These are phyloP conservation scores for Neotropicomus parvogracilis DNA, from an alignment of 1,284 basidiomycete genomes.

Conservation along the genomic window DNA sequence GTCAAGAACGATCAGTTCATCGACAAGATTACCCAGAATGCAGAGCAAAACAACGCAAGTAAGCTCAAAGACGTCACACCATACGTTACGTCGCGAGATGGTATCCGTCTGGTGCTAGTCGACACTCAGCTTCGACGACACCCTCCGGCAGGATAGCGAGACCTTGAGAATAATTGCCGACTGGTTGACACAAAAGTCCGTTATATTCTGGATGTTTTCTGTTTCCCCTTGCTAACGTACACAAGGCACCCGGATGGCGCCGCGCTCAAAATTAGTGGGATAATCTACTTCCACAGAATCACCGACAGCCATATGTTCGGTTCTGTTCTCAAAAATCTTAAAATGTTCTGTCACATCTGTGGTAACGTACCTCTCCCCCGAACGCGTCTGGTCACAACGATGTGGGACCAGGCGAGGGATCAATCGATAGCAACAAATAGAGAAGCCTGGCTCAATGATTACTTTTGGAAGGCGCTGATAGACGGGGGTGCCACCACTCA, in stretches of 20 bases:
- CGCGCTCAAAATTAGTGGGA: conserved; percentile 33
- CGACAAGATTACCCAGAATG: conserved; percentile 10
- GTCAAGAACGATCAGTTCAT: conserved; percentile 20
- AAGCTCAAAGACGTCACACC: conserved; percentile 8
- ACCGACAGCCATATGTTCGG: conserved; percentile 45
- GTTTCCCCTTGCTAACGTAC: background rate
- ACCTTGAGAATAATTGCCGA: conserved; percentile 26
- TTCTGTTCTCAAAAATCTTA: conserved; percentile 42
- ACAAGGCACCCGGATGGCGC: conserved; percentile 12
- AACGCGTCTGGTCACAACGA: conserved; percentile 43
- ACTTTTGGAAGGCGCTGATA: conserved; percentile 29
- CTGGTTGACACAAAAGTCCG: conserved; percentile 25
- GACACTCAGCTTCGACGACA: conserved; percentile 31
- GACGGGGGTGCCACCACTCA: conserved; percentile 30
- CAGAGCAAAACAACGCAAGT: background rate
- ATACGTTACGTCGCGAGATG: background rate
- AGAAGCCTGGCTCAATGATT: conserved; percentile 23
- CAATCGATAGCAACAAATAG: conserved; percentile 9
- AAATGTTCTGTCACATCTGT: conserved; percentile 39
- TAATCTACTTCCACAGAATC: conserved; percentile 51
- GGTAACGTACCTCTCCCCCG: conserved; percentile 10
- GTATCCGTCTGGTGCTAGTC: conserved; percentile 19
- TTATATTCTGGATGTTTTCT: background rate
- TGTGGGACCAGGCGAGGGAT: conserved; percentile 25
- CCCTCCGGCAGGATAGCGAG: conserved; percentile 22